A percentile compares a stretch with the other conserved stretches of the same genome.
phyloP scores from a whole-genome alignment of 305 asterid genomes.

The Coffea humblotiana region DNA sequence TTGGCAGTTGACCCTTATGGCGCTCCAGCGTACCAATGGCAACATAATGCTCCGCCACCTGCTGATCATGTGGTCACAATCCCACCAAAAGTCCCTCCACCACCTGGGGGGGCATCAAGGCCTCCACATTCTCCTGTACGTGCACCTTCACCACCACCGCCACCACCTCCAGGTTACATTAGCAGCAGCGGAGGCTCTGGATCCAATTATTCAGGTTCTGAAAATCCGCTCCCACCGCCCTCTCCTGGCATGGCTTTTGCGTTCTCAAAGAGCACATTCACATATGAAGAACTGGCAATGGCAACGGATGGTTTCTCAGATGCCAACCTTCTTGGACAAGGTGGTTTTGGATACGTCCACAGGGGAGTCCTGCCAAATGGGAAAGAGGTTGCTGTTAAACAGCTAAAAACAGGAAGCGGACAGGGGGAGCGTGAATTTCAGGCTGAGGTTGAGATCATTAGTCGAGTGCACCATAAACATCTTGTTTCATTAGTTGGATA shows the following conservation, averaged over 20 bases:
- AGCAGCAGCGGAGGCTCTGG: conserved; percentile 89
- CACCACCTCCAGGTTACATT: conserved; percentile 49
- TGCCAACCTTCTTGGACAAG: conserved; percentile 94
- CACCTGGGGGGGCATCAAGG: conserved; percentile 41
- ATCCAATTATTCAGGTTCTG: conserved; percentile 68
- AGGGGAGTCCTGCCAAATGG: conserved; percentile 86
- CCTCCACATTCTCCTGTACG: conserved; percentile 47
- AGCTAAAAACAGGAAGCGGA: conserved; percentile 87
- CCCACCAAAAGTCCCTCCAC: conserved; percentile 60
- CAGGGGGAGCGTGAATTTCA: conserved; percentile 94
- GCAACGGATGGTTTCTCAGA: conserved; percentile 90
- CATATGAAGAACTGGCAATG: conserved; percentile 72
- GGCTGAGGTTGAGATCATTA: conserved; percentile 90
- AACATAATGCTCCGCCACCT: conserved; percentile 56
- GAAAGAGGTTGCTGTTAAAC: conserved; percentile 86
- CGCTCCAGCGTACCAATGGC: conserved; percentile 68
- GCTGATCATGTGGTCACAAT: conserved; percentile 45
- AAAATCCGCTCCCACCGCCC: conserved; percentile 64
- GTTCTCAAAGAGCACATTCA: conserved; percentile 71
- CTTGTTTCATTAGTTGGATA: conserved; percentile 83
- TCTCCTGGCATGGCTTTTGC: conserved; percentile 72
- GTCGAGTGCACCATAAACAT: conserved; percentile 85
- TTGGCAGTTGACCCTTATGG: conserved; percentile 64
- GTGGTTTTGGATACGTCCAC: conserved; percentile 94
- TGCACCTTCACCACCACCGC: conserved; percentile 39